phyloP scores from a whole-genome alignment of 805 yeast genomes.

The Lachancea kluyveri region DNA sequence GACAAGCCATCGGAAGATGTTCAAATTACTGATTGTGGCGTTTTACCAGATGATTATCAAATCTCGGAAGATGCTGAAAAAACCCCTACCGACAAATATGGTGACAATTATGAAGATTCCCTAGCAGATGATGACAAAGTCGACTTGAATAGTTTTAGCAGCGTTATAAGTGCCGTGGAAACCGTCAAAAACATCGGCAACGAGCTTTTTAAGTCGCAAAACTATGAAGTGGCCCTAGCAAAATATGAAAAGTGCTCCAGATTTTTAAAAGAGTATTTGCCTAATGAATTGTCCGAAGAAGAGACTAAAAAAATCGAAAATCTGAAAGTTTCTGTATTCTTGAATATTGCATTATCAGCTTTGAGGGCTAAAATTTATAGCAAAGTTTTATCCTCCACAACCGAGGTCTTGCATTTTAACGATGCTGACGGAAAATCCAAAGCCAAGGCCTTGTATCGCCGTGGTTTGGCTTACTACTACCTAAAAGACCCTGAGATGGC shows the following conservation, averaged over 20 bases:
- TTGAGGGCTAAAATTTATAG: slow-evolving; percentile 53
- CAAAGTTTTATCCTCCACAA: slow-evolving; percentile 52
- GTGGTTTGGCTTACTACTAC: slow-evolving; percentile 66
- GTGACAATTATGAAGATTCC: slow-evolving; percentile 73
- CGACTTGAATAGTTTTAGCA: slow-evolving; percentile 51
- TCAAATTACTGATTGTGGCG: slow-evolving; percentile 73
- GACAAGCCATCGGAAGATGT: slow-evolving; percentile 74
- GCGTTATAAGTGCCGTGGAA: slow-evolving; percentile 61
- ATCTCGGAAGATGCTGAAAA: slow-evolving; percentile 39
- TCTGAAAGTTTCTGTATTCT: slow-evolving; percentile 55
- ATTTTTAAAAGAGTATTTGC: slow-evolving; percentile 67
- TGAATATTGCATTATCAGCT: slow-evolving; percentile 72
- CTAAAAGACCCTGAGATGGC: slow-evolving; percentile 69
- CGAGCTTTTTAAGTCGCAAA: slow-evolving; percentile 58
- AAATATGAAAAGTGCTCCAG: slow-evolving; percentile 71
- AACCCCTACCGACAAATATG: slow-evolving; percentile 67
- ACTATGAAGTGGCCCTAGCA: slow-evolving; percentile 46
- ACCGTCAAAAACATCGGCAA: slow-evolving; percentile 76
- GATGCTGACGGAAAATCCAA: slow-evolving; percentile 55
- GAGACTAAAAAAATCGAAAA: slow-evolving; percentile 44
- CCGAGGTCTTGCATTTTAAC: slow-evolving; percentile 59
- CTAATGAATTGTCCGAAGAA: slow-evolving; percentile 45
- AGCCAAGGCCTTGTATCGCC: slow-evolving; percentile 83
- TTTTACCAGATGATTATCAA: slow-evolving; percentile 52
- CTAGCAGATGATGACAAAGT: slow-evolving; percentile 69